Evolutionary conservation across 78 protist species (phyloP).

Genomic region (Pigoraptor vietnamica): DNA sequence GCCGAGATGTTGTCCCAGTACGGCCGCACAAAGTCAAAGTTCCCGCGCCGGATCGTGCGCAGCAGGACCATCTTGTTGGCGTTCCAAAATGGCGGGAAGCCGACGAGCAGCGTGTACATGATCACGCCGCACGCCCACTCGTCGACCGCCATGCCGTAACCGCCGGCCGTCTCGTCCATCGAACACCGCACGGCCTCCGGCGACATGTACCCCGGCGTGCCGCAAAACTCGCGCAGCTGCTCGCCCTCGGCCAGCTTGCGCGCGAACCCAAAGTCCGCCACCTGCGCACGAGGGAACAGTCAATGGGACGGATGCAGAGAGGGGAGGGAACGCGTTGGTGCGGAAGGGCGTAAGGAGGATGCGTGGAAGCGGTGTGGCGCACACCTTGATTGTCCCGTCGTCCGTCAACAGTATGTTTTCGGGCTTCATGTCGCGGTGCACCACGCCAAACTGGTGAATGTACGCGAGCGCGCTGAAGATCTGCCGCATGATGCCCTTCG

Average conservation of each 20-base stretch:
- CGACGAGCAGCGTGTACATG: conserved; percentile 55
- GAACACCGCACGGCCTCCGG: conserved; percentile 22
- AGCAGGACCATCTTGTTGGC: conserved; percentile 35
- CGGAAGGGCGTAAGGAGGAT: too few species aligned
- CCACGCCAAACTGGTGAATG: conserved; percentile 25
- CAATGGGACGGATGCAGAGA: too few species aligned
- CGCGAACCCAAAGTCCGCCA: not conserved
- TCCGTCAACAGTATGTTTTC: not conserved
- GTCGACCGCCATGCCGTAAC: conserved; percentile 6
- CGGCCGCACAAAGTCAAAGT: conserved; percentile 39
- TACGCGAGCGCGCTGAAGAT: conserved; percentile 23
- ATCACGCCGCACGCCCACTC: conserved; percentile 37
- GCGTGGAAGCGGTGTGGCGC: too few species aligned
- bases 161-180: not conserved
- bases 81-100: conserved; percentile 58
- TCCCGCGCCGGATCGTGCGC: conserved; percentile 42
- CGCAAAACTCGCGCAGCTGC: conserved; percentile 19
- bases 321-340: too few species aligned
- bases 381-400: not conserved
- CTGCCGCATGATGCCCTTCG: not conserved
- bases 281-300: not conserved
- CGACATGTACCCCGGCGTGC: conserved; percentile 36
- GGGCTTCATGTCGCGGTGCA: conserved; percentile 27
- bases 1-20: conserved; percentile 52
- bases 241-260: not conserved